Evolutionary conservation across 768 basidiomycete genomes (phyloP).

Genomic region (Mycena indigotica): DNA sequence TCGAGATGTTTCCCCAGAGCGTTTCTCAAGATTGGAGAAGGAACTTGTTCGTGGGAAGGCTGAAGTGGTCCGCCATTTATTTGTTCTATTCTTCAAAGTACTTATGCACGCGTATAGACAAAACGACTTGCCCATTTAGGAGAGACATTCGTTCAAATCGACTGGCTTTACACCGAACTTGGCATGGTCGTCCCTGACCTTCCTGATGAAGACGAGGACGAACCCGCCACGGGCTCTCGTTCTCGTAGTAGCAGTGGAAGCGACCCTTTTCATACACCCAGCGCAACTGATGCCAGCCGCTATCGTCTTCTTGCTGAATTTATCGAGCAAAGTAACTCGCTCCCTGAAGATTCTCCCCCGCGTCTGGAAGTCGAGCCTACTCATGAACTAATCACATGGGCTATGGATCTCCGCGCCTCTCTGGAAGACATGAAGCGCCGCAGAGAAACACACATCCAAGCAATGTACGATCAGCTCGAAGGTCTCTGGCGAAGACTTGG

Average conservation of each 20-base stretch:
- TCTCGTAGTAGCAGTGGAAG: slow-evolving; percentile 15
- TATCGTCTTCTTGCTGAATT: slow-evolving; percentile 65
- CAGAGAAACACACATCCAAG: slow-evolving; percentile 84
- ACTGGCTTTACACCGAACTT: slow-evolving; percentile 82
- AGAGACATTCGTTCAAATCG: slow-evolving; percentile 69
- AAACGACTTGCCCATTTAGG: slow-evolving; percentile 70
- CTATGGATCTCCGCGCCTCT: slow-evolving; percentile 53
- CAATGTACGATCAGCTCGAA: slow-evolving; percentile 92
- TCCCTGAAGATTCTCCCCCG: slow-evolving; percentile 39
- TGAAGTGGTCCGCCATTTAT: slow-evolving; percentile 69
- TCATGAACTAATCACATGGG: slow-evolving; percentile 72
- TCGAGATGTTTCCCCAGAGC: slow-evolving; percentile 77
- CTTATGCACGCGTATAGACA: slow-evolving; percentile 43
- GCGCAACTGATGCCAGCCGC: slow-evolving; percentile 46
- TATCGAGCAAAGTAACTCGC: slow-evolving; percentile 31
- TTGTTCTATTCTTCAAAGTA: not conserved
- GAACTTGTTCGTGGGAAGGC: slow-evolving; percentile 82
- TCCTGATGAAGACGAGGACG: slow-evolving; percentile 9
- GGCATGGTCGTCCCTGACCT: slow-evolving; percentile 59
- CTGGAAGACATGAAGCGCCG: slow-evolving; percentile 74
- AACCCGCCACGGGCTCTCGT: slow-evolving; percentile 19
- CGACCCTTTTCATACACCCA: slow-evolving; percentile 23
- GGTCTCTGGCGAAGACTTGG: slow-evolving; percentile 88
- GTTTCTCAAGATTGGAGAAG: slow-evolving; percentile 79
- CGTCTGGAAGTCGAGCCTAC: slow-evolving; percentile 84